phyloP scores from a whole-genome alignment of 2,329 filamentous ascomycete species.

The Ophiocordyceps camponoti-leonardi region DNA sequence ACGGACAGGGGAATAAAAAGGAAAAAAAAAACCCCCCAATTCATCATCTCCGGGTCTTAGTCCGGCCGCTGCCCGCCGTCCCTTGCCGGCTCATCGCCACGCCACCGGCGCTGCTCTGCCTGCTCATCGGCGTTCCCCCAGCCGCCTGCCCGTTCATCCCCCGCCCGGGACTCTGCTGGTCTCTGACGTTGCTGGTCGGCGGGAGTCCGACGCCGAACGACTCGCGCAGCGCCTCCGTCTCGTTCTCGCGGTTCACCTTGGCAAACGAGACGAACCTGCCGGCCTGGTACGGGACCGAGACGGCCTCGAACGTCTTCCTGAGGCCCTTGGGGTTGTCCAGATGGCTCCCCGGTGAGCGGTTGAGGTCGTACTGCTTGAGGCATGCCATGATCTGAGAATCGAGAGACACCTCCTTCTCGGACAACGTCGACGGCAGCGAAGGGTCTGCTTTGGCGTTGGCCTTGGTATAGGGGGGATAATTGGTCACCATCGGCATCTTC shows the following conservation, averaged over 20 bases:
- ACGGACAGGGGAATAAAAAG: too few species aligned
- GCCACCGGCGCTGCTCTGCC: slow-evolving; percentile 36
- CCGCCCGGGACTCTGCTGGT: slow-evolving; percentile 17
- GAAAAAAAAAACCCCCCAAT: background rate
- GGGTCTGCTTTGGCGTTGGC: slow-evolving; percentile 36
- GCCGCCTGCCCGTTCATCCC: slow-evolving; percentile 8
- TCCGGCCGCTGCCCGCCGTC: slow-evolving; percentile 30
- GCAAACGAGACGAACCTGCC: slow-evolving; percentile 31
- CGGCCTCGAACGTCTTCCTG: slow-evolving; percentile 37
- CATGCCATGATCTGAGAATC: slow-evolving; percentile 42
- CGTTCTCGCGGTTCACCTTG: slow-evolving; percentile 22
- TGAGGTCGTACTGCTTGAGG: slow-evolving; percentile 36
- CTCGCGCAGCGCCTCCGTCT: slow-evolving; percentile 31
- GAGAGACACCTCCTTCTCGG: slow-evolving; percentile 32
- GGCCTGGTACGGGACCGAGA: slow-evolving; percentile 28
- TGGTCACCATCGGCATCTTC: slow-evolving; percentile 39
- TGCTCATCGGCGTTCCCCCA: slow-evolving; percentile 32
- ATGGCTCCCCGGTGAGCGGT: slow-evolving; percentile 35
- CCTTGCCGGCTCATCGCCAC: slow-evolving; percentile 39
- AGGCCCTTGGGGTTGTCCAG: slow-evolving; percentile 36
- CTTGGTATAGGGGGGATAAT: slow-evolving; percentile 38
- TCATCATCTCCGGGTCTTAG: slow-evolving; percentile 21
- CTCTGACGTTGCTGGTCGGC: slow-evolving; percentile 23
- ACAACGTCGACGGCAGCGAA: slow-evolving; percentile 34
- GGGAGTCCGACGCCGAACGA: slow-evolving; percentile 27